Evolutionary conservation across 805 yeast genomes (phyloP), one percentile per base, ranked within the genome.

Genomic region (Cyberlindnera lachancei): DNA sequence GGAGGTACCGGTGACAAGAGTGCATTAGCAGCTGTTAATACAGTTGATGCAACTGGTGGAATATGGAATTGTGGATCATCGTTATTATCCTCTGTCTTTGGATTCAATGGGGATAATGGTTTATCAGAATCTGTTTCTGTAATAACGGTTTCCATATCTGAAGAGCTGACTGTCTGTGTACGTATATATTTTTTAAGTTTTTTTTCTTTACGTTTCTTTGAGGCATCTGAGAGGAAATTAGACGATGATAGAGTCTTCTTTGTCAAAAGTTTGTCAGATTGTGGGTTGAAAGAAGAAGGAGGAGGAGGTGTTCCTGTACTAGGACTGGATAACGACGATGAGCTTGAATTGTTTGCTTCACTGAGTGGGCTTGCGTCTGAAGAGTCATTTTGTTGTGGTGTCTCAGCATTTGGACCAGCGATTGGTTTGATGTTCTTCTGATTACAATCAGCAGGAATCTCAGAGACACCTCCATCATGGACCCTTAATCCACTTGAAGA

Each of bases 1-100:
- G 82, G 63, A 0, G 97, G 96, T 9, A 78, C 59, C 2, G 96
- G 94, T 1, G 96, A 94, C 6, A 82, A 56, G 6, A 90, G 58
- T 2, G 84, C 75, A 5, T 80, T 73, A 4, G 85, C 71, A 0
- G 94, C 95, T 1, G 95, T 75, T 35, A 80, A 75, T 5, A 90
- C 46, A 10, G 90, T 75, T 0, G 92, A 80, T 0, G 95, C 73
- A 41, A 75, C 78, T 3, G 90, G 92, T 8, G 82, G 68, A 4
- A 75, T 65, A 10, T 54, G 46, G 22, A 70, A 50, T 8, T 48
- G 44, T 6, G 29, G 22, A 11, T 34, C 40, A 10, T 27, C 39
- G 15, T 36, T 38, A 3, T 34, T 46, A 16, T 39, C 45, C 17
- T 39, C 12, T 13, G 21, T 33, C 9, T 23, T 33, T 16, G 24